Conservation (phyloP, 108 stramenopile species). For the Nitzschia sp. region DNA sequence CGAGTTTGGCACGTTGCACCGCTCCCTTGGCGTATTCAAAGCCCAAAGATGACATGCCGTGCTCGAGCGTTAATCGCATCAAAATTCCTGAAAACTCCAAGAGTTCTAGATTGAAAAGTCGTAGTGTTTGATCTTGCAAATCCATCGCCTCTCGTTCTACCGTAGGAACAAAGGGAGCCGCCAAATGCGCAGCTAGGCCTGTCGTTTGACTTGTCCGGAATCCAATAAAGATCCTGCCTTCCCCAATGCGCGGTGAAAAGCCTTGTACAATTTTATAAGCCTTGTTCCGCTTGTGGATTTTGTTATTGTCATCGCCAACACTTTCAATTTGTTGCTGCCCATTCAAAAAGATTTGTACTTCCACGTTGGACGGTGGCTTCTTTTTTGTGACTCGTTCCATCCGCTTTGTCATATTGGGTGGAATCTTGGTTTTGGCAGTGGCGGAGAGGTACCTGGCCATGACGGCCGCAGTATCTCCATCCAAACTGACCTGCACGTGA, state of each 20-base stretch:
- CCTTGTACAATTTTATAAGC: conserved; percentile 54
- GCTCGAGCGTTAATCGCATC: conserved; percentile 54
- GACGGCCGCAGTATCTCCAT: conserved; percentile 49
- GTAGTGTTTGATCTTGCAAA: conserved; percentile 69
- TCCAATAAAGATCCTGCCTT: conserved; percentile 78
- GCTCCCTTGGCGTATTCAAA: conserved; percentile 42
- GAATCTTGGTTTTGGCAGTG: conserved; percentile 62
- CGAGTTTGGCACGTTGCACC: conserved; percentile 40
- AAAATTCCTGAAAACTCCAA: conserved; percentile 70
- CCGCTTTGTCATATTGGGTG: conserved; percentile 53
- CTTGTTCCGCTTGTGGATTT: conserved; percentile 7
- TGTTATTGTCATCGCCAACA: background rate
- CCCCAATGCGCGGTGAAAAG: conserved; percentile 62
- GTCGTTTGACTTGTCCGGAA: conserved; percentile 85
- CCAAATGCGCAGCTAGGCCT: conserved; percentile 71
- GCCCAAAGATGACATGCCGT: conserved; percentile 59
- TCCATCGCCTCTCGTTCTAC: conserved; percentile 87
- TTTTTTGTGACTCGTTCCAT: conserved; percentile 90
- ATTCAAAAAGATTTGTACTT: conserved; percentile 67
- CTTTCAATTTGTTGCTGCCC: conserved; percentile 36
- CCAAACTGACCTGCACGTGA: conserved; percentile 42
- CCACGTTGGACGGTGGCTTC: conserved; percentile 60
- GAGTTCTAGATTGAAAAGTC: conserved; percentile 70
- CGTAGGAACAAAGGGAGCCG: conserved; percentile 81
- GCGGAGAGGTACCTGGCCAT: conserved; percentile 79